These are phyloP conservation scores for Goffeauzyma gilvescens DNA, from an alignment of 768 basidiomycete genomes.

Conservation along the genomic window DNA sequence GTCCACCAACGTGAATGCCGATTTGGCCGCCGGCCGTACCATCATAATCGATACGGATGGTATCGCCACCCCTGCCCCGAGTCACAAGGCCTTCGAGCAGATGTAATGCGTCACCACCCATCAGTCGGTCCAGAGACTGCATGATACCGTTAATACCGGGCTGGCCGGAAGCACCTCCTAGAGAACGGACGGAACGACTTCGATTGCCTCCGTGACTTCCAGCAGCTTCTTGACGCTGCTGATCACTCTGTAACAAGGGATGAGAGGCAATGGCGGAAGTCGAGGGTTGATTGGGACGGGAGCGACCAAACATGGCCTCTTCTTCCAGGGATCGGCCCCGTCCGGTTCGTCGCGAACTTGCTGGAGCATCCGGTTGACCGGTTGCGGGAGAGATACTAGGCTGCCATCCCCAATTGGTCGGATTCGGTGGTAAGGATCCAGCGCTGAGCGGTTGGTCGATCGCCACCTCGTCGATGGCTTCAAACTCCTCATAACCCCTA, in stretches of 20 bases:
- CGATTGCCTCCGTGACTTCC: not conserved
- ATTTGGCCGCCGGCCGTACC: slow-evolving; percentile 13
- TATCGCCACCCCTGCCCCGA: slow-evolving; percentile 39
- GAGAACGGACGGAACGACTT: not conserved
- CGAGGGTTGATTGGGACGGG: not conserved
- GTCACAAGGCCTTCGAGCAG: slow-evolving; percentile 2
- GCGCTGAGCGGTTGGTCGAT: slow-evolving; percentile 11
- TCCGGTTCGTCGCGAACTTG: no score
- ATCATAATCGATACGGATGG: slow-evolving; percentile 60
- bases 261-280: slow-evolving; percentile 5
- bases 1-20: no score
- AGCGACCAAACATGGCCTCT: not conserved
- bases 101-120: slow-evolving; percentile 3
- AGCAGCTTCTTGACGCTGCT: not conserved
- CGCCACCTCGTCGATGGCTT: slow-evolving; percentile 6
- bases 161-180: slow-evolving; percentile 1
- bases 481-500: slow-evolving; percentile 10
- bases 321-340: not conserved
- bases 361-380: no score
- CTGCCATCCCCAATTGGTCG: slow-evolving; percentile 19
- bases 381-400: no score
- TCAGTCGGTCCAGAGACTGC: slow-evolving; percentile 4
- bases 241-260: slow-evolving; percentile 4
- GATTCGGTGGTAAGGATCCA: slow-evolving; percentile 2
- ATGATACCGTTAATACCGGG: slow-evolving; percentile 2